Evolutionary conservation across 768 basidiomycete species (phyloP), one percentile per base, ranked within the genome.

Genomic region (Cyclocybe aegerita): DNA sequence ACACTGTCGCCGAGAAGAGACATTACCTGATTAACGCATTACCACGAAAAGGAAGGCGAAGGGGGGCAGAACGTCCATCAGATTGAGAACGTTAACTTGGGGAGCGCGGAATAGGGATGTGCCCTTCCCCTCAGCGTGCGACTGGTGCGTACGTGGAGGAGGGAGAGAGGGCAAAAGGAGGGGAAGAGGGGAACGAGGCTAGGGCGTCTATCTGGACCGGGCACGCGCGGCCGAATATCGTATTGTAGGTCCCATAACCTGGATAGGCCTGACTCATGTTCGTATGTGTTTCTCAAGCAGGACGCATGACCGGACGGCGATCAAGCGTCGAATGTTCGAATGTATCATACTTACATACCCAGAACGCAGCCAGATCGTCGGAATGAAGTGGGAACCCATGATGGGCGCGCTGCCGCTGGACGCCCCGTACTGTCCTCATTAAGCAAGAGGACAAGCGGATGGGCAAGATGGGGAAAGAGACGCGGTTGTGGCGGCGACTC

Each of bases 381-480:
- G 7, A 31, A 34, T 16, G 40, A 16, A 32, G n/a, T 16, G 40
- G 31, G 17, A 14, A 35, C 17, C 31, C 23, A 16, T 42, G 32
- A 12, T 36, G 32, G 11, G 17, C 44, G 43, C 41, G 34, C 38
- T 43, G 31, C 38, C 38, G 31, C 38, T 50, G 37, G 40, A 43
- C 10, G 16, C 7, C 34, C 12, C 16, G 44, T 35, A 29, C 15
- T 43, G 12, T 23, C 35, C 36, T 43, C 49, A 14, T 50, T 50
- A 36, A 43, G 49, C 23, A 43, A 50, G 44, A 43, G 34, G 41
- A 43, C 42, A 50, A 50, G 44, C 35, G 49, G 44, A 36, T 43
- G 41, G 49, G 31, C 49, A 50, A 34, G 49, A 50, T 50, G 42
- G 49, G 49, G 31, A 43, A 38, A 38, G 34, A 37, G 34, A 30